Evolutionary conservation across 768 basidiomycete species (phyloP), one percentile per base, ranked within the genome.

Genomic region (Amanita thiersii): DNA sequence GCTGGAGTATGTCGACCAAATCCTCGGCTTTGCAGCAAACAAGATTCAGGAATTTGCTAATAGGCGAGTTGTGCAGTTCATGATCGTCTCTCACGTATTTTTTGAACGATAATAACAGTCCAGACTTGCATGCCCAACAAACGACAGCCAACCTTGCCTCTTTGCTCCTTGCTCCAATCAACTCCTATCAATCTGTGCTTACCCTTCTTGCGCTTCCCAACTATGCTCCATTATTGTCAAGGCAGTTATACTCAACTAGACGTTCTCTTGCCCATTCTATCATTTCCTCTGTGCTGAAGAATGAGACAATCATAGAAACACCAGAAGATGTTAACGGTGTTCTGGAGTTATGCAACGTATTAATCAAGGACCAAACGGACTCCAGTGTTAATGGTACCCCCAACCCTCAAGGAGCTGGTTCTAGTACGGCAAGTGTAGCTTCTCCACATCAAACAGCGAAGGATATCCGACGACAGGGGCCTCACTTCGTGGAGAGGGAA

Each of bases 1-100:
- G 50, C 72, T 98, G 37, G 92, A 97, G 68, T 98, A 98, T 54
- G 91, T 99, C 28, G 92, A 98, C 52, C 93, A 97, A 61, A 81
- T 98, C 12, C 72, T 98, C 41, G 81, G 79, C 4, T 99, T 94
- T 55, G 89, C 91, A 1, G 79, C 79, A 3, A 73, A 77, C 17
- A 96, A 97, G 59, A 77, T 90, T 46, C 76, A 81, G 49, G 91
- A 92, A 51, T 92, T 79, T 56, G 63, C 69, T 5, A 86, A 90
- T 12, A 91, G 78, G 91, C 86, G 45, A 23, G 64, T 44, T 17
- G 6, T n/a, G 42, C n/a, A n/a, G n/a, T 11, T 29, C 28, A 14
- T 24, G n/a, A 28, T n/a, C 35, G 25, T 42, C 5, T 26, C 18
- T 9, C 11, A 30, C 5, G 12, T 24, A 14, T n/a, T 14, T 19